Base-by-base conservation (phyloP, 2,329 filamentous ascomycete species). In the Ceratocystis papillata region DNA sequence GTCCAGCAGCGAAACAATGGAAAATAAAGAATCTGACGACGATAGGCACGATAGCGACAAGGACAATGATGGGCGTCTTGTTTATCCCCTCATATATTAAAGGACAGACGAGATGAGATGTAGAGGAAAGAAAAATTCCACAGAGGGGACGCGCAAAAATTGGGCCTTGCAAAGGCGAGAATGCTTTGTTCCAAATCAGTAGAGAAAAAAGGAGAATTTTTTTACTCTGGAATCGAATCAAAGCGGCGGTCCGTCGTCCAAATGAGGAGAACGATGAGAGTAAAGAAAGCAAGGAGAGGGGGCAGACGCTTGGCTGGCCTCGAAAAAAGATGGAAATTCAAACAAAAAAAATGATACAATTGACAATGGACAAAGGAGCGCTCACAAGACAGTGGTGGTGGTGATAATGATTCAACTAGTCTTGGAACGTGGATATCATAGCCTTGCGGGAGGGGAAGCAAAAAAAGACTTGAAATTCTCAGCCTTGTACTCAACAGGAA, bases 261-360 rank as follows among this genome's bases (percentile, higher is more conserved):
- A 65, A 50, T 46, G 44, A 57, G 41, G 33, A 44, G 59, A 62
- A 12, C 28, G 33, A 37, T n/a, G 41, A 64, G 22, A 55, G 20
- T 22, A 25, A 65, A n/a, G n/a, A 30, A 45, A 41, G 50, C 48
- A 65, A 62, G 60, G 30, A 65, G 25, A 22, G 22, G 46, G 50
- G 53, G 25, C 25, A 10, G 37, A 57, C 10, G 25, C 25, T 28
- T 57, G 53, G 10, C 53, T 57, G 53, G 53, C 53, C 53, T 57
- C 53, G 53, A 57, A 57, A 57, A 15, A 15, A 28, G 30, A 8
- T 50, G 5, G 37, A 50, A 20, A 50, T 25, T 41, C 8, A 12
- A 12, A 1, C 37, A 41, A 12, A 41, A 37, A 37, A 10, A 41
- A 41, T 1, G 37, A 12, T 41, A 12, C 37, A 41, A 10, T 12